These are phyloP conservation scores for Daldinia childiae DNA, from an alignment of 495 filamentous ascomycete genomes.

Conservation along the genomic window DNA sequence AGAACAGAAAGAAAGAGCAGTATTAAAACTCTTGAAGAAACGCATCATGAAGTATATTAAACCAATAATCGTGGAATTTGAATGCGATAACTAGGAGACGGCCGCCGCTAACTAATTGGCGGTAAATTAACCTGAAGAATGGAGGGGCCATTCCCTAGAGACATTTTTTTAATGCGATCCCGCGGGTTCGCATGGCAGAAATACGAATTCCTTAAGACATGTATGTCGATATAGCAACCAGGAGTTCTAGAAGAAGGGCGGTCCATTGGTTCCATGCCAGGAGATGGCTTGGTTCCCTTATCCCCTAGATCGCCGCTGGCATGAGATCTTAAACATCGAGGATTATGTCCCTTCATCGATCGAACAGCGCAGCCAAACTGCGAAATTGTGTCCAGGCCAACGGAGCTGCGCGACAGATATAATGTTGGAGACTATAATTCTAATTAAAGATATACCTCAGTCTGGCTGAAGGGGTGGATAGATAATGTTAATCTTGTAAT, in stretches of 20 bases:
- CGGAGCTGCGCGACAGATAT: conserved; percentile 2
- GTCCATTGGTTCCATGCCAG: conserved; percentile 28
- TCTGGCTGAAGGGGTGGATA: background rate
- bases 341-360: background rate
- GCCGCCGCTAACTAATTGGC: background rate
- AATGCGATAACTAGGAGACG: conserved; percentile 34
- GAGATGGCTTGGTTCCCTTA: background rate
- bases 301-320: conserved; percentile 11
- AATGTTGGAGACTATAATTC: background rate
- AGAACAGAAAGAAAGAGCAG: conserved; percentile 12
- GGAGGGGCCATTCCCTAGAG: conserved; percentile 24
- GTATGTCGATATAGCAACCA: conserved; percentile 32
- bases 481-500: background rate
- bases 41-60: conserved; percentile 30
- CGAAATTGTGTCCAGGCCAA: conserved; percentile 14
- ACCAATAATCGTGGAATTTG: conserved; percentile 26
- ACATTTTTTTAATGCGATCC: conserved; percentile 12
- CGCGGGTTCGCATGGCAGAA: background rate
- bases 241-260: conserved; percentile 19
- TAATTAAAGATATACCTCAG: background rate
- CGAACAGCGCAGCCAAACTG: background rate
- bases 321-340: conserved; percentile 23
- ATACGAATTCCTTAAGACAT: conserved; percentile 21
- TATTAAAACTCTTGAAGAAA: background rate
- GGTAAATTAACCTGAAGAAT: conserved; percentile 21